These are phyloP conservation scores for Phaeosphaeria sp. DNA, from an alignment of 2,329 filamentous ascomycete genomes.

Conservation along the genomic window DNA sequence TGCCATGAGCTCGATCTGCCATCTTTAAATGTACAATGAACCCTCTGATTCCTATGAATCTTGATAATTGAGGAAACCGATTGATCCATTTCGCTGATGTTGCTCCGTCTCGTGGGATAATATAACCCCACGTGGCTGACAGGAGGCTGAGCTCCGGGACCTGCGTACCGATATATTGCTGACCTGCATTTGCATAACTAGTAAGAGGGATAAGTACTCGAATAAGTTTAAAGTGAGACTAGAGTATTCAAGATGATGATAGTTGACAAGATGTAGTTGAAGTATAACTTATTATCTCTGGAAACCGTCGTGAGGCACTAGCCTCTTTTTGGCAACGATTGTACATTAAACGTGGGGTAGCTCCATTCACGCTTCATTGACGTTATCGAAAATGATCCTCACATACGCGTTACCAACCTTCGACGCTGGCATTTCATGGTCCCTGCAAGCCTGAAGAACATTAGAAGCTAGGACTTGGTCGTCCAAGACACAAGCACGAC, in stretches of 20 bases:
- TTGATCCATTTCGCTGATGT: background rate
- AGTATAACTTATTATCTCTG: too few species aligned
- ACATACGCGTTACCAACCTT: background rate
- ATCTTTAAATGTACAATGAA: background rate
- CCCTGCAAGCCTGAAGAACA: too few species aligned
- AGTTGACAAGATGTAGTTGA: too few species aligned
- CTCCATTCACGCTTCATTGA: background rate
- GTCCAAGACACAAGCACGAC: too few species aligned
- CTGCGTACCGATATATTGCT: background rate
- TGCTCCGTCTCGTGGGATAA: background rate
- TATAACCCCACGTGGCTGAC: background rate
- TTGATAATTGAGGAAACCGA: background rate
- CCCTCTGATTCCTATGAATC: background rate
- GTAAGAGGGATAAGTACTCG: background rate
- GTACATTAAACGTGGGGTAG: background rate
- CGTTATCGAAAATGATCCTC: background rate
- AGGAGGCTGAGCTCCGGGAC: background rate
- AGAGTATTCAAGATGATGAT: too few species aligned
- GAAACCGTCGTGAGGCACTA: background rate
- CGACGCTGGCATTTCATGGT: background rate
- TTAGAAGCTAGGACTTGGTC: too few species aligned
- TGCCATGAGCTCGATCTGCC: background rate
- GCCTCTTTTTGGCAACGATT: background rate
- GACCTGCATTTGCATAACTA: background rate
- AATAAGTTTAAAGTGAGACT: too few species aligned